These are phyloP conservation scores for Adansonia madagascariensis DNA, from an alignment of 441 rosid species.

Conservation along the genomic window DNA sequence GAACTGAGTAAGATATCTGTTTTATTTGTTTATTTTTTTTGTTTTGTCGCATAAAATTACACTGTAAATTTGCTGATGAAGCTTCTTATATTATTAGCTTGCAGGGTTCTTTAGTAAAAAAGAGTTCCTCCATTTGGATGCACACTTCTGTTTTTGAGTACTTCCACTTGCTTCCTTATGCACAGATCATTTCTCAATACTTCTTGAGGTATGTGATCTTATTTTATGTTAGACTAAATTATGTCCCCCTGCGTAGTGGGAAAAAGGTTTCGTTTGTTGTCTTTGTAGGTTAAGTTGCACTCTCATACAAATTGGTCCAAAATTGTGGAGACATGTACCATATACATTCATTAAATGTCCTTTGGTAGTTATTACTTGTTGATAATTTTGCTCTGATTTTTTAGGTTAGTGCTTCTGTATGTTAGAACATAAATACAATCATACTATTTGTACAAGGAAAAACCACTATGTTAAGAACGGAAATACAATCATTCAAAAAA, in stretches of 20 bases:
- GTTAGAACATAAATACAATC: neutral
- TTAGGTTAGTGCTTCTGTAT: neutral
- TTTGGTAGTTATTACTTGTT: neutral
- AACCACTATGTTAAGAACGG: neutral
- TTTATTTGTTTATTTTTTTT: neutral
- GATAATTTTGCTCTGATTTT: neutral
- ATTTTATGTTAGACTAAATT: neutral
- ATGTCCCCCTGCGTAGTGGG: neutral
- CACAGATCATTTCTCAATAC: constrained; percentile 59
- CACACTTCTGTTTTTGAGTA: constrained; percentile 58
- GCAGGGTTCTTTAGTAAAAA: constrained; percentile 68
- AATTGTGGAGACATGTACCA: neutral
- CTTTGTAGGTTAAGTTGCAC: neutral
- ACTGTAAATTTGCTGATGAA: constrained; percentile 8
- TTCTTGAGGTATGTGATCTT: constrained; percentile 51
- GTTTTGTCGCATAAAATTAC: neutral
- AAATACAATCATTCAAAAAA: too few species aligned
- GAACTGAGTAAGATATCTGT: constrained; percentile 3
- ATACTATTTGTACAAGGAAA: neutral
- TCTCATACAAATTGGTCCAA: neutral
- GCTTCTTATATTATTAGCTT: constrained; percentile 47
- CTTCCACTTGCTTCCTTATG: constrained; percentile 79
- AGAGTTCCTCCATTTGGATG: constrained; percentile 49
- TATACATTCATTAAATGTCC: constrained; percentile 8
- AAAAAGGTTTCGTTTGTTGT: neutral